Evolutionary conservation across 2,329 filamentous ascomycete species (phyloP).

Genomic region (Exophiala aquamarina): DNA sequence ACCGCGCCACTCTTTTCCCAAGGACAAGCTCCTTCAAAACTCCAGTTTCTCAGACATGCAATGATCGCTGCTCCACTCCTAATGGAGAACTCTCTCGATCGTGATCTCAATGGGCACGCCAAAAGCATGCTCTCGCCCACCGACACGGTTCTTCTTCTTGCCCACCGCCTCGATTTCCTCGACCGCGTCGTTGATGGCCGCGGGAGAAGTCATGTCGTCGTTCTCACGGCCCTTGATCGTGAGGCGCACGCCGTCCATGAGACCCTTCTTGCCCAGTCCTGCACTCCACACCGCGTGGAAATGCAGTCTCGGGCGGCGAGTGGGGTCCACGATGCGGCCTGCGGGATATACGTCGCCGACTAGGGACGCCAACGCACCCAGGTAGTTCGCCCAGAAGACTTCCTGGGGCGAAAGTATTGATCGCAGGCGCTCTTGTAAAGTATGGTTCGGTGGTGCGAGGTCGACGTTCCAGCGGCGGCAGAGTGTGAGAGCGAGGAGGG

Average conservation of each 20-base stretch:
- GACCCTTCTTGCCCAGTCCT: conserved; percentile 34
- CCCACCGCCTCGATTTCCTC: conserved; percentile 36
- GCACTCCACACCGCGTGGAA: conserved; percentile 32
- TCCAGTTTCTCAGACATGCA: no score
- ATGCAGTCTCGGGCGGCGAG: conserved; percentile 29
- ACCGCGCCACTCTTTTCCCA: no score
- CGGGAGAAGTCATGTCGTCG: conserved; percentile 17
- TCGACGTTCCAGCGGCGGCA: conserved; percentile 32
- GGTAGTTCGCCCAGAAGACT: conserved; percentile 35
- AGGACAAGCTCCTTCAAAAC: no score
- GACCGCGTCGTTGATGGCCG: conserved; percentile 32
- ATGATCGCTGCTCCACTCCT: no score
- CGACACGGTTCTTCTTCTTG: conserved; percentile 39
- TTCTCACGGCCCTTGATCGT: conserved; percentile 21
- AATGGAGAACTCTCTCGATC: conserved; percentile 18
- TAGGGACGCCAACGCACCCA: conserved; percentile 34
- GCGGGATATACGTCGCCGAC: conserved; percentile 35
- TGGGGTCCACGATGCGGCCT: conserved; percentile 29
- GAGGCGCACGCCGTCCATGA: conserved; percentile 33
- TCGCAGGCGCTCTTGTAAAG: conserved; percentile 31
- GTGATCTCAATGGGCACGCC: conserved; percentile 23
- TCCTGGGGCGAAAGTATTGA: conserved; percentile 34
- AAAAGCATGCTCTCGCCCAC: conserved; percentile 30
- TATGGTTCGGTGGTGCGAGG: conserved; percentile 35
- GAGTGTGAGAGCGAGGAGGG: conserved; percentile 35